Evolutionary conservation across 2,329 filamentous ascomycete genomes (phyloP), one percentile per base, ranked within the genome.

Genomic region (Chalaropsis ovoidea): DNA sequence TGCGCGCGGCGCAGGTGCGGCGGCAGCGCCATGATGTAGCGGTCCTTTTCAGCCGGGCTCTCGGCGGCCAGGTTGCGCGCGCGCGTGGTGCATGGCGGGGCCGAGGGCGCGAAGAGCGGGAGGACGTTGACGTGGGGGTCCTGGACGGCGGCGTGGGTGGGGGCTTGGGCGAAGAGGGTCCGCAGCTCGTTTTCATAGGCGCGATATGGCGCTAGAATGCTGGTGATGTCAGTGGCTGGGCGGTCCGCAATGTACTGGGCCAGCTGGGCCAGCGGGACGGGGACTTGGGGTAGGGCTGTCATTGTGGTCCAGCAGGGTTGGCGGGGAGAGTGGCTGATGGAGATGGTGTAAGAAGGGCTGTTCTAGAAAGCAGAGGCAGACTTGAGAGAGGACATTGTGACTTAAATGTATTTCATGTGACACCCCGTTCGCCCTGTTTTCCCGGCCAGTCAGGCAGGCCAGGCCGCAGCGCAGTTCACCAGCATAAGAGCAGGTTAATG

Each of bases 21-120:
- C 0, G 81, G 78, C 35, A 91, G 79, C 5, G 82, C 73, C 86
- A 91, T 89, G 72, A 91, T 82, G 71, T 89, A 90, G 70, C 75
- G 81, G 15, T 83, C 80, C 70, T 81, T 83, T 70, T 88, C 82
- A 54, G 82, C 78, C 17, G 81, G 76, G 0, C 81, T 78, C 73
- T 90, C 87, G 1, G 73, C 67, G 1, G 76, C 77, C 1, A 86
- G 74, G 68, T 86, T 73, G 65, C 87, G 82, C 63, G 86, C 85
- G 58, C 84, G 81, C 63, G 85, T 81, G 67, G 79, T 86, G 72
- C 90, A 78, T 56, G 80, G 72, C 2, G 77, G 70, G 63, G 85
- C 83, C 67, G 80, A 75, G 17, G 80, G 74, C 63, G 77, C 79
- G 73, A 88, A 90, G 39, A 90, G 75, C 0, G 87, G 86, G 7